phyloP scores from a whole-genome alignment of 1,139 yeast species.

The Debaryomycetaceae sp. region DNA sequence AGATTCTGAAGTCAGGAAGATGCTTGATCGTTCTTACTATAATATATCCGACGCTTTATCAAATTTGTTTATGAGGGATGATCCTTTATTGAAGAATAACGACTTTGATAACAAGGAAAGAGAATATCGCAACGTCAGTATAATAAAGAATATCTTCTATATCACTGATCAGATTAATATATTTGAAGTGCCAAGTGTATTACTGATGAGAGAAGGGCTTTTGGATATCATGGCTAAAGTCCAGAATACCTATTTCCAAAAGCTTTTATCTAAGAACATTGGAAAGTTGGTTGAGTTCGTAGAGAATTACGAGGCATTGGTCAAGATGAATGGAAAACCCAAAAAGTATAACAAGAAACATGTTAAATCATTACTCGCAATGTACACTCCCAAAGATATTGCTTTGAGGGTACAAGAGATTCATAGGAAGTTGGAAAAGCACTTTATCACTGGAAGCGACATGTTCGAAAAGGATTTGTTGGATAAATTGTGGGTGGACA shows the following conservation, averaged over 20 bases:
- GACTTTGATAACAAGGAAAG: conserved; percentile 57
- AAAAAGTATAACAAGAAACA: conserved; percentile 62
- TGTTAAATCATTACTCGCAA: conserved; percentile 52
- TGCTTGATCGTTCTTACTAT: conserved; percentile 42
- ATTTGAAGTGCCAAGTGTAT: conserved; percentile 24
- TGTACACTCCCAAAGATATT: conserved; percentile 59
- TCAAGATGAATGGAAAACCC: conserved; percentile 48
- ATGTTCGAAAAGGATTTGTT: conserved; percentile 47
- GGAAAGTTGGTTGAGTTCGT: conserved; percentile 68
- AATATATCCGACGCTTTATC: conserved; percentile 33
- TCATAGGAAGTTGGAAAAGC: conserved; percentile 54
- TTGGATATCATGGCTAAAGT: conserved; percentile 48
- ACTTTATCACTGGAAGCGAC: conserved; percentile 45
- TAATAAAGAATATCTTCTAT: conserved; percentile 62
- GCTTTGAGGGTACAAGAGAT: conserved; percentile 53
- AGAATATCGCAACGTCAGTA: conserved; percentile 54
- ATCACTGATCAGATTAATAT: conserved; percentile 48
- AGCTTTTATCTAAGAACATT: conserved; percentile 41
- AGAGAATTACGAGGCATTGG: conserved; percentile 56
- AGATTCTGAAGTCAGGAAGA: conserved; percentile 24
- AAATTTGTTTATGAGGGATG: conserved; percentile 38
- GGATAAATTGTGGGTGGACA: conserved; percentile 41
- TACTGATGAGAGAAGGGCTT: conserved; percentile 41
- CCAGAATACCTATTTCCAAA: conserved; percentile 40
- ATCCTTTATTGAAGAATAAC: conserved; percentile 42